Conservation (phyloP, 352 stramenopile species). For the Globisporangium solare region DNA sequence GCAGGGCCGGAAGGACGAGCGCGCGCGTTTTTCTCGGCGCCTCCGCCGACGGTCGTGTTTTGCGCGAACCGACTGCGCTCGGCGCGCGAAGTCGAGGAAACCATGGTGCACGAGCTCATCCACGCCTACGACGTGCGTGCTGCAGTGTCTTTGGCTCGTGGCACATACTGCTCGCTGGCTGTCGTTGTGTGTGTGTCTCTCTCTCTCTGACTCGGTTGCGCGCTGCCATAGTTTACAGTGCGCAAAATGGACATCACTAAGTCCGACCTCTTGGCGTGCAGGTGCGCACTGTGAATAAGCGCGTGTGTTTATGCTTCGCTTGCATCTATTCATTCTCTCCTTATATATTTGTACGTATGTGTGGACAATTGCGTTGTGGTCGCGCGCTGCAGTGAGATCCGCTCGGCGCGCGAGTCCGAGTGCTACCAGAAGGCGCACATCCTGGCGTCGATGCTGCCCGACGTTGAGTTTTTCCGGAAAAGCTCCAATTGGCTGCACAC, state of each 20-base stretch:
- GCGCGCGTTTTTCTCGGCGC: conserved; percentile 79
- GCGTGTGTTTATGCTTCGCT: not conserved
- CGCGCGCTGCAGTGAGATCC: conserved; percentile 50
- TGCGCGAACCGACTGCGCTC: conserved; percentile 79
- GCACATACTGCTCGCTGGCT: not conserved
- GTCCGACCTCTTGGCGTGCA: conserved; percentile 72
- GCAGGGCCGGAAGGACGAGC: conserved; percentile 68
- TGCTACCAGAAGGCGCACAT: conserved; percentile 74
- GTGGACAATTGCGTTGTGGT: conserved; percentile 1
- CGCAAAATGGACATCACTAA: conserved; percentile 86
- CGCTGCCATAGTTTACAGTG: conserved; percentile 56
- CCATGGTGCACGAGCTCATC: conserved; percentile 83
- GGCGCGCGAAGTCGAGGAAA: conserved; percentile 67
- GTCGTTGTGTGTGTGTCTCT: not conserved
- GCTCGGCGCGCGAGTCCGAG: conserved; percentile 76
- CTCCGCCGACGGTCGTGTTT: conserved; percentile 76
- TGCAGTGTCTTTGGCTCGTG: not conserved
- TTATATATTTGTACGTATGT: not conserved
- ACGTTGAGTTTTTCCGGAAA: conserved; percentile 61
- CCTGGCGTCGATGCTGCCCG: conserved; percentile 46
- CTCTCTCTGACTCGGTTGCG: not conserved
- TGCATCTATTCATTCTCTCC: too few species aligned
- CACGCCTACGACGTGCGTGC: conserved; percentile 75
- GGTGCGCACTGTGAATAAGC: conserved; percentile 21
- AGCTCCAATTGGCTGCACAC: conserved; percentile 55